Evolutionary conservation across 805 yeast species (phyloP), one percentile per base, ranked within the genome.

Genomic region (Maudiozyma pseudohumilis): DNA sequence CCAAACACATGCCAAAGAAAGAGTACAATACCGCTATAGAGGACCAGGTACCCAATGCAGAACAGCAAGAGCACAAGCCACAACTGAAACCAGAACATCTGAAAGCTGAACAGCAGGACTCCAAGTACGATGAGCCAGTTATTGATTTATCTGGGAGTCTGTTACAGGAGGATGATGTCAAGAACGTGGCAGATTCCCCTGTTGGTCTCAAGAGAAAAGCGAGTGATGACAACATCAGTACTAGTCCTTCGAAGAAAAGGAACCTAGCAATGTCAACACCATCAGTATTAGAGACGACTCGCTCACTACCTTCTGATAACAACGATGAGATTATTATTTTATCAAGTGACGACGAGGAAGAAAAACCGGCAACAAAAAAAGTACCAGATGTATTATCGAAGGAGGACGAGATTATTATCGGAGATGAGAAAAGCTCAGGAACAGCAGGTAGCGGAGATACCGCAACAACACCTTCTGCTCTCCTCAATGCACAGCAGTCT

Each of bases 401-500:
- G 22, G 15, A 19, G 9, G n/a, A 29, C n/a, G 20, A 12, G 5
- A 18, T 29, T 18, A 29, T n/a, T n/a, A n/a, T n/a, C n/a, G n/a
- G n/a, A n/a, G n/a, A n/a, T 23, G 11, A 23, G 11, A 23, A 9
- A 23, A 23, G 8, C 11, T 23, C 25, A 8, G 11, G 8, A 23
- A 8, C 8, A 11, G 25, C 8, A 9, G 25, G 11, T 23, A 11
- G 11, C 11, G 11, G 12, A 19, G 13, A 18, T 12, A 29, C 22
- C 20, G 23, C 12, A 29, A 8, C 15, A 2, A 6, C 9, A 18
- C 21, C 22, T 7, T 15, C 31, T 6, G 29, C 24, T 10, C 17
- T 40, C 2, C 5, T 18, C 4, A 13, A 11, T 13, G 37, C 34
- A 6, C 32, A 42, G 25, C 22, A 35, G 6, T 32, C 36, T 5